Evolutionary conservation across 306 rosid genomes (phyloP).

Genomic region (Casuarina equisetifolia): DNA sequence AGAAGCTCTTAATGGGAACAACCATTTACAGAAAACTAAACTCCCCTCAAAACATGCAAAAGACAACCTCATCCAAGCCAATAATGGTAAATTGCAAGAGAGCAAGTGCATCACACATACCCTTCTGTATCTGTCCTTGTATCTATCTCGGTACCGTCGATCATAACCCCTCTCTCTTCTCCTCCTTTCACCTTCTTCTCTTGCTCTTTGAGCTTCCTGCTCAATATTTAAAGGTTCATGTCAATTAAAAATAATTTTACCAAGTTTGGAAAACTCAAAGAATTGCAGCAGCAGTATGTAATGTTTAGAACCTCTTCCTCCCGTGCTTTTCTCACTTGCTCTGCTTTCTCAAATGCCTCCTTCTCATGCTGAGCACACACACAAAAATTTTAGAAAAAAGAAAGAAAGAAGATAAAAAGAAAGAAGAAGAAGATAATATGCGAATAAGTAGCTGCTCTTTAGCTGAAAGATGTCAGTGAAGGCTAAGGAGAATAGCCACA

Average conservation of each 20-base stretch:
- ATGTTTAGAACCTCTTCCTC: conserved; percentile 75
- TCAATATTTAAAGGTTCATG: conserved; percentile 23
- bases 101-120: conserved; percentile 32
- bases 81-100: conserved; percentile 1
- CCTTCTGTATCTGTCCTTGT: conserved; percentile 70
- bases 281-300: conserved; percentile 3
- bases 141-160: conserved; percentile 64
- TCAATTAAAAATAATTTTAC: conserved; percentile 14
- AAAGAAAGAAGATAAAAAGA: not conserved
- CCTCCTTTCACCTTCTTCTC: conserved; percentile 95
- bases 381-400: too few relatives aligned
- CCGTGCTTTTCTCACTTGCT: conserved; percentile 67
- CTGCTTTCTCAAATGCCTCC: conserved; percentile 88
- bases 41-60: not conserved
- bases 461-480: conserved; percentile 22
- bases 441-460: conserved; percentile 13
- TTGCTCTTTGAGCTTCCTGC: conserved; percentile 96
- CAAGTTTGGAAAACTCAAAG: conserved; percentile 8
- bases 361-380: conserved; percentile 59
- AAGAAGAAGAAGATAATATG: not conserved
- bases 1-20: not conserved
- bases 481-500: conserved; percentile 23
- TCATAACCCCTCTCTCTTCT: conserved; percentile 77
- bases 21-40: not conserved
- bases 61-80: not conserved